Evolutionary conservation across 2,329 filamentous ascomycete species (phyloP).

Genomic region (Shiraia bambusicola): DNA sequence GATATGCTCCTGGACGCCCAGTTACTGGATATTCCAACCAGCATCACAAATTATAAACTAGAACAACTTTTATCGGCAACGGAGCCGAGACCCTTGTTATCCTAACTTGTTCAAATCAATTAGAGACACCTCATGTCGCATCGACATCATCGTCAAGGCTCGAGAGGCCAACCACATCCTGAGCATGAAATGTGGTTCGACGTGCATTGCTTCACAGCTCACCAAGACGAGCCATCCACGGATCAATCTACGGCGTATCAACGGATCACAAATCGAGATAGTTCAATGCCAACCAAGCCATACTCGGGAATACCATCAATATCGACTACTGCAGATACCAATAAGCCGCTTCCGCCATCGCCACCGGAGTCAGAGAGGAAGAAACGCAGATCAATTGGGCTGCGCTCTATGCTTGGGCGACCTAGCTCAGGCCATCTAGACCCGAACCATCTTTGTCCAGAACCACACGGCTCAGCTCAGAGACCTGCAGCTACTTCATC

Average conservation of each 20-base stretch:
- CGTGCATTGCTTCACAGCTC: slow-evolving; percentile 17
- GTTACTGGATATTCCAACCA: slow-evolving; percentile 32
- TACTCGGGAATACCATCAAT: slow-evolving; percentile 16
- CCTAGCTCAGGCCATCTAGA: slow-evolving; percentile 24
- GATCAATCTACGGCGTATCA: slow-evolving; percentile 32
- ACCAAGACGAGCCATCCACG: slow-evolving; percentile 25
- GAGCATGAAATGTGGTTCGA: slow-evolving; percentile 37
- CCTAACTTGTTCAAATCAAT: slow-evolving; percentile 16
- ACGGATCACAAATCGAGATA: slow-evolving; percentile 16
- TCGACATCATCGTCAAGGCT: slow-evolving; percentile 12
- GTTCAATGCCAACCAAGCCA: slow-evolving; percentile 15
- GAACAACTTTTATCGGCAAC: slow-evolving; percentile 23
- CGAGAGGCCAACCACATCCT: slow-evolving; percentile 14
- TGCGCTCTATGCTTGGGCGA: slow-evolving; percentile 32
- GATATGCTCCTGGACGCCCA: slow-evolving; percentile 35
- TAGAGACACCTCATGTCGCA: slow-evolving; percentile 25
- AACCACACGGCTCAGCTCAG: slow-evolving; percentile 19
- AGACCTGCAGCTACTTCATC: slow-evolving; percentile 23
- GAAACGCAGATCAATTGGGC: slow-evolving; percentile 22
- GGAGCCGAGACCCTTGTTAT: slow-evolving; percentile 19
- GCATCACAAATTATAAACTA: slow-evolving; percentile 24
- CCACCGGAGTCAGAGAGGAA: slow-evolving; percentile 27
- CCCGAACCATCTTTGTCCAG: slow-evolving; percentile 25
- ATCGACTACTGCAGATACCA: slow-evolving; percentile 25
- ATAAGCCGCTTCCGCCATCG: slow-evolving; percentile 35